Evolutionary conservation across 306 rosid species (phyloP), one percentile per base, ranked within the genome.

Genomic region (Acacia acuminata): DNA sequence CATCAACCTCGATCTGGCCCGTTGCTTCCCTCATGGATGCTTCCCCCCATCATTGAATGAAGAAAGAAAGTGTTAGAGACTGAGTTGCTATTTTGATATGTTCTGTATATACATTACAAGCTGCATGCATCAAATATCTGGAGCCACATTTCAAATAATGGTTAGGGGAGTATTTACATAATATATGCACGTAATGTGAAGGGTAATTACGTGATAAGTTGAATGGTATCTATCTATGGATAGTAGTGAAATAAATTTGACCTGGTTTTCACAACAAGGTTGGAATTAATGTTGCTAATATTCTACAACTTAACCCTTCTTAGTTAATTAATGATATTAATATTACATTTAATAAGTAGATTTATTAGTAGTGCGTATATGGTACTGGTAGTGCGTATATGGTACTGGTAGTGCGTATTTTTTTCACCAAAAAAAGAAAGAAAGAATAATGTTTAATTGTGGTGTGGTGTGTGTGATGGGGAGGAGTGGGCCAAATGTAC

Each of bases 21-120:
- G 7, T 43, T 77, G 24, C 84, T 94, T 79, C 96, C 92, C 0
- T 79, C 88, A 0, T 94, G 97, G 98, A 89, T 94, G 98, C 82
- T 88, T 80, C 79, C 78, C 75, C 86, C 81, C 45, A 42, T 83
- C 34, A 78, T 78, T 74, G 85, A 83, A 20, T 90, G 85, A 66
- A 43, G 42, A 38, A 6, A 38, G 42, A 38, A 38, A 38, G 42
- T 38, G 42, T 38, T 38, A 6, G 8, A 36, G 7, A n/a, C n/a
- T n/a, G 27, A 27, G 27, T 38, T 38, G 42, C 42, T 6, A 7
- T 38, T 25, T 55, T 55, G 5, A 56, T 22, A 56, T 56, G 10
- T 24, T 3, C 30, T 24, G 34, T 22, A 22, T 60, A 58, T 60
- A 58, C 9, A 51, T 51, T 17, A 14, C 20, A 20, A 55, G 64